Evolutionary conservation across 1,284 basidiomycete genomes (phyloP), one percentile per base, ranked within the genome.

Genomic region (Flammula alnicola): DNA sequence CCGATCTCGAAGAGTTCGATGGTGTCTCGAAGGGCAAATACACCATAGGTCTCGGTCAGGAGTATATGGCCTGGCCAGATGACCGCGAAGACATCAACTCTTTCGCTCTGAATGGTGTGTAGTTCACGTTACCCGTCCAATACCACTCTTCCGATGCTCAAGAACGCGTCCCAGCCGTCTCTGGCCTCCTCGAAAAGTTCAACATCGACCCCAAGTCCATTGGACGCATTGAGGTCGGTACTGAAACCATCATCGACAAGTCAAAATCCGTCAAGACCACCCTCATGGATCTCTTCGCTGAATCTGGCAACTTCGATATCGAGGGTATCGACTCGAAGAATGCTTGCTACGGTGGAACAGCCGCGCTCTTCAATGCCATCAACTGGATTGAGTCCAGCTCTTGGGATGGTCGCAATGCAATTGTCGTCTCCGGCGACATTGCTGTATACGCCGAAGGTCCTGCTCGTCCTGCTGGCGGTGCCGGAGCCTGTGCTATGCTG

Each of bases 251-350:
- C 75, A 98, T 99, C 63, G 96, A 99, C 85, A 99, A 99, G 79
- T 96, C 95, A 55, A 99, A 99, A 77, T 93, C 96, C 22, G 95
- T 95, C 73, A 99, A 99, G 78, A 98, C 97, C 3, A 87, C 94
- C 51, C 84, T 99, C 56, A 99, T 99, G 96, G 93, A 98, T 74
- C 88, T 99, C 62, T 99, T 99, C 66, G 86, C 87, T 37, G 81
- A 81, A 49, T 83, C 88, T 29, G 96, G 94, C 58, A 99, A 99
- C 84, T 86, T 84, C 63, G 96, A 99, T 70, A 95, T 99, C 56
- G 96, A 99, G 75, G 96, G 96, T 61, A 91, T 99, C 67, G 96
- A 99, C 78, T 95, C 92, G 52, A 99, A 99, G 79, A 99, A 99
- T 70, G 96, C 96, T 16, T 99, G 96, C 79, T 99, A 99, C 69